Evolutionary conservation across 441 rosid genomes (phyloP).

Genomic region (Heliophila coronopifolia): DNA sequence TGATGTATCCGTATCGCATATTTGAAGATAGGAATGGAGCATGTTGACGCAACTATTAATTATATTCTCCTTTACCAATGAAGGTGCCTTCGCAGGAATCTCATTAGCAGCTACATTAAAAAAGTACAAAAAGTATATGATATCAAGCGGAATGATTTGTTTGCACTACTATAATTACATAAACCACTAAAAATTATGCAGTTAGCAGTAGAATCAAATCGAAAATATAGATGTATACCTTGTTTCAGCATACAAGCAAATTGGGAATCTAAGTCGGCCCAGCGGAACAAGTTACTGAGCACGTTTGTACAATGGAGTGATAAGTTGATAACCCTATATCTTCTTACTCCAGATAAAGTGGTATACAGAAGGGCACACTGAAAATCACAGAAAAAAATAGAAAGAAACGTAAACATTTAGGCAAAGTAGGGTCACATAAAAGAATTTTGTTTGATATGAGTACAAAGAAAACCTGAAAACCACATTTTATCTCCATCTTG

Average conservation of each 20-base stretch:
- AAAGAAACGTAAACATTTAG: too few species aligned
- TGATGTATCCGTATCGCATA: constrained; percentile 94
- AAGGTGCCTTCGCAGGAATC: constrained; percentile 61
- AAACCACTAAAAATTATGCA: background rate
- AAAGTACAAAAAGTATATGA: background rate
- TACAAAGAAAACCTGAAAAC: constrained; percentile 67
- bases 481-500: constrained; percentile 75
- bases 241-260: constrained; percentile 94
- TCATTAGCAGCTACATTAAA: constrained; percentile 66
- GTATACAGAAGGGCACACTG: constrained; percentile 68
- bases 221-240: constrained; percentile 41
- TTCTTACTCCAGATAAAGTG: constrained; percentile 84
- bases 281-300: constrained; percentile 81
- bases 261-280: constrained; percentile 90
- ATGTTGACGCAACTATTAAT: constrained; percentile 67
- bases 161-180: too few species aligned
- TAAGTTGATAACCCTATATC: constrained; percentile 82
- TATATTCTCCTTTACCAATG: constrained; percentile 67
- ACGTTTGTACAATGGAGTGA: constrained; percentile 83
- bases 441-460: constrained; percentile 9
- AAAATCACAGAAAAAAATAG: constrained; percentile 14
- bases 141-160: too few species aligned
- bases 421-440: background rate
- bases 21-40: constrained; percentile 84
- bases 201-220: constrained; percentile 3